Conservation (phyloP, 441 rosid genomes). For the Jatropha multifida region DNA sequence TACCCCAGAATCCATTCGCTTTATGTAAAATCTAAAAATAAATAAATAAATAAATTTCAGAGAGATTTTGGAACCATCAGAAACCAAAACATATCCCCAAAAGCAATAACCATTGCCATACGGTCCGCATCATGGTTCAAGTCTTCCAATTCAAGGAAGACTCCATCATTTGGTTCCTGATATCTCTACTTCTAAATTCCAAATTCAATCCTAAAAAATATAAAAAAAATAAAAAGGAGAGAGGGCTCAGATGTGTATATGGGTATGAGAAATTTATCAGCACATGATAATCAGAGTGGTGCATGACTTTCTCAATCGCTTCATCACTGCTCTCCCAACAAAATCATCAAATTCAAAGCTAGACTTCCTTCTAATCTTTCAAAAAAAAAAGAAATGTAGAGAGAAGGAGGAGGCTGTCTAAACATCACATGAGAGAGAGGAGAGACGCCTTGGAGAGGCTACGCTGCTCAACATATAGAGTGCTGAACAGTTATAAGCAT, state of each 20-base stretch:
- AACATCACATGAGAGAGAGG: too few relatives aligned
- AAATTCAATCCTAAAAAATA: too few relatives aligned
- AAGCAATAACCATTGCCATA: slow-evolving; percentile 30
- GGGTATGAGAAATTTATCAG: slow-evolving; percentile 54
- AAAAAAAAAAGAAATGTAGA: background rate
- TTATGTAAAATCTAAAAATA: too few relatives aligned
- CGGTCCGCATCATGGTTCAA: slow-evolving; percentile 60
- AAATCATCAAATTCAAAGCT: background rate
- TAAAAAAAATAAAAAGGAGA: background rate
- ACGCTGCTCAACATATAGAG: background rate
- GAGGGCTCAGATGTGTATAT: slow-evolving; percentile 44
- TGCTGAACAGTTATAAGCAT: background rate
- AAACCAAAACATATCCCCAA: slow-evolving; percentile 47
- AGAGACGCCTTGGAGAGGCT: background rate
- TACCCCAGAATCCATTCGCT: too few relatives aligned
- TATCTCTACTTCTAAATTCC: background rate
- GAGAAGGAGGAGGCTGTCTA: too few relatives aligned
- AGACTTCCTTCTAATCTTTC: too few relatives aligned
- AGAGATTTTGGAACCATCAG: slow-evolving; percentile 45
- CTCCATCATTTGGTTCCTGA: slow-evolving; percentile 47
- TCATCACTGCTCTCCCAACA: slow-evolving; percentile 39
- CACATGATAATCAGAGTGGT: slow-evolving; percentile 53
- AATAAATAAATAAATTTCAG: too few relatives aligned
- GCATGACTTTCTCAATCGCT: slow-evolving; percentile 48
- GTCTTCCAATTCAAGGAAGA: slow-evolving; percentile 22